Evolutionary conservation across 1,139 yeast genomes (phyloP).

Genomic region (Debaryomycetaceae sp.): DNA sequence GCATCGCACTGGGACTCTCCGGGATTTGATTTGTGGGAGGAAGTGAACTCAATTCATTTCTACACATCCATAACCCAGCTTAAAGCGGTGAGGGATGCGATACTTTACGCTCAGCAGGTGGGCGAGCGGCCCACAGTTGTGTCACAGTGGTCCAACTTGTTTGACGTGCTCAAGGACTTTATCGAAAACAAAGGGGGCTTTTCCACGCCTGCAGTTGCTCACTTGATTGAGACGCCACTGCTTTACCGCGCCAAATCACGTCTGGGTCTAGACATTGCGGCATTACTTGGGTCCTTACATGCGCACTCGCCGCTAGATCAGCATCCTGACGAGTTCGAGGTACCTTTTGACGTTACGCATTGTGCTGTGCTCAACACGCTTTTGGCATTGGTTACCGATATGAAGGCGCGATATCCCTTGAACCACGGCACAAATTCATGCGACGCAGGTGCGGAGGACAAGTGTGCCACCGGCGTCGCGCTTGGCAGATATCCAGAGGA

Average conservation of each 20-base stretch:
- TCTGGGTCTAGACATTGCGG: conserved; percentile 72
- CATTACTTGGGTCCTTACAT: conserved; percentile 57
- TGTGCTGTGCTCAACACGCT: conserved; percentile 48
- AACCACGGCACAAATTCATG: conserved; percentile 39
- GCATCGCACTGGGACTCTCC: conserved; percentile 48
- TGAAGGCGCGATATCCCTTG: conserved; percentile 67
- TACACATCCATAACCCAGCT: conserved; percentile 71
- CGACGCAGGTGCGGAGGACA: conserved; percentile 7
- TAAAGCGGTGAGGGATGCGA: conserved; percentile 54
- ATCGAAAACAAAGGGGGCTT: conserved; percentile 36
- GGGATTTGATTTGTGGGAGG: conserved; percentile 94
- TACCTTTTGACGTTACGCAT: conserved; percentile 55
- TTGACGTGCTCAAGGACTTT: conserved; percentile 23
- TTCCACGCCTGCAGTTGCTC: conserved; percentile 30
- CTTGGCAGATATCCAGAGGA: conserved; percentile 94
- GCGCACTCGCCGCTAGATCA: conserved; percentile 40
- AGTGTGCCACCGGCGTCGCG: conserved; percentile 42
- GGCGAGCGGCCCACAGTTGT: conserved; percentile 2
- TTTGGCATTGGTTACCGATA: conserved; percentile 46
- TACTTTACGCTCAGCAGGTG: conserved; percentile 27
- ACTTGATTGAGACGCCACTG: conserved; percentile 61
- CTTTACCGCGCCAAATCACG: conserved; percentile 31
- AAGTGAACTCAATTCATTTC: conserved; percentile 60
- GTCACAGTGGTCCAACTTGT: conserved; percentile 1
- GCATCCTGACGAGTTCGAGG: conserved; percentile 10